Evolutionary conservation across 768 basidiomycete species (phyloP).

Genomic region (Tulasnella sp.): DNA sequence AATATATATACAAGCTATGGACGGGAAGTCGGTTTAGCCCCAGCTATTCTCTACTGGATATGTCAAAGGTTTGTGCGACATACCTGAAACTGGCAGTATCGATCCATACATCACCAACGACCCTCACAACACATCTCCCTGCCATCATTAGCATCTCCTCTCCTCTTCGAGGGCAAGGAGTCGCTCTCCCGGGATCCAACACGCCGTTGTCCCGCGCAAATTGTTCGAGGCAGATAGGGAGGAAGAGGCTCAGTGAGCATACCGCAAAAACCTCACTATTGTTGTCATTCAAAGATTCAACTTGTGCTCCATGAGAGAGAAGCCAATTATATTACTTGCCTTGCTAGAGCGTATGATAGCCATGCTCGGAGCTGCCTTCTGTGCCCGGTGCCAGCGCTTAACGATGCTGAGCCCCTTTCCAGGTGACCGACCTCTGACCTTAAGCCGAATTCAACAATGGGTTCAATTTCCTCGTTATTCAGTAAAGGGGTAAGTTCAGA

Average conservation of each 20-base stretch:
- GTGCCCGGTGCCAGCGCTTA: no score
- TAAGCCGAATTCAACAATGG: no score
- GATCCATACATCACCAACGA: constrained; percentile 70
- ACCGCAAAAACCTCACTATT: constrained; percentile 72
- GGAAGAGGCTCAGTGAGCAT: constrained; percentile 68
- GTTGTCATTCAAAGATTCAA: constrained; percentile 5
- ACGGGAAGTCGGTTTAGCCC: constrained; percentile 15
- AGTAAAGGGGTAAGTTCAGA: no score
- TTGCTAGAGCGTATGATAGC: no score
- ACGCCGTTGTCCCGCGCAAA: constrained; percentile 85
- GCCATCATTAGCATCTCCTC: constrained; percentile 19
- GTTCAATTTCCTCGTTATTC: no score
- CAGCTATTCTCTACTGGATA: no score
- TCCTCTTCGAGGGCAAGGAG: constrained; percentile 37
- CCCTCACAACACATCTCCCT: constrained; percentile 61
- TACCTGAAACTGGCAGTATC: constrained; percentile 90
- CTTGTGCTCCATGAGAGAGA: no score
- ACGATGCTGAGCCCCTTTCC: no score
- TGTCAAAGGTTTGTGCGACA: no score
- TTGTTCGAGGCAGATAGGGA: constrained; percentile 77
- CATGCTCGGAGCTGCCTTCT: no score
- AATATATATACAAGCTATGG: constrained; percentile 80
- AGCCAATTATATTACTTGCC: no score
- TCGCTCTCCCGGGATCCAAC: constrained; percentile 54
- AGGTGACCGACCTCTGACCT: no score